Evolutionary conservation across 2,329 filamentous ascomycete species (phyloP).

Genomic region (Pyrenophora teres): DNA sequence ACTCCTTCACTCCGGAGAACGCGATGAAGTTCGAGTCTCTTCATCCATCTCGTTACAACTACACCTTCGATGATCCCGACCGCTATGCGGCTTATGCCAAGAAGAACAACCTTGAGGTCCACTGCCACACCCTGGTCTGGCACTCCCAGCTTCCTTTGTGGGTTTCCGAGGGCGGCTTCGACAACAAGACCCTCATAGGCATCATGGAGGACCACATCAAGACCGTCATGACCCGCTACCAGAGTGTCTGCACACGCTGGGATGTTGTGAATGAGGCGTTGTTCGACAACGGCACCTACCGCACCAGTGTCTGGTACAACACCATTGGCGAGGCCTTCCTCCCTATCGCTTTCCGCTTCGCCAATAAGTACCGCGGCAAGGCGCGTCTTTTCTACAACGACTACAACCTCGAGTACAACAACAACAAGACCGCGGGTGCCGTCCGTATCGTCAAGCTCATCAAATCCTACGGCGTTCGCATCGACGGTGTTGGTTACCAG

Average conservation of each 20-base stretch:
- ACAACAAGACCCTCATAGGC: slow-evolving; percentile 49
- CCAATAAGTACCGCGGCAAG: slow-evolving; percentile 46
- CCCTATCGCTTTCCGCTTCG: slow-evolving; percentile 52
- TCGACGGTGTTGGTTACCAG: slow-evolving; percentile 69
- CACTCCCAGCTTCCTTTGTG: slow-evolving; percentile 49
- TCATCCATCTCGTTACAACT: slow-evolving; percentile 45
- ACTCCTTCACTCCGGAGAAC: slow-evolving; percentile 33
- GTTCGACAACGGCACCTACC: slow-evolving; percentile 52
- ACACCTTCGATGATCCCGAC: slow-evolving; percentile 47
- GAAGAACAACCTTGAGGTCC: slow-evolving; percentile 41
- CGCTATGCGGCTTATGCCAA: slow-evolving; percentile 41
- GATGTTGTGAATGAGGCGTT: slow-evolving; percentile 47
- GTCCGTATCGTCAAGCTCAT: slow-evolving; percentile 47
- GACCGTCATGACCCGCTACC: slow-evolving; percentile 46
- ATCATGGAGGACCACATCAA: slow-evolving; percentile 52
- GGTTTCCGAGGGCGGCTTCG: slow-evolving; percentile 44
- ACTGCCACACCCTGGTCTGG: slow-evolving; percentile 52
- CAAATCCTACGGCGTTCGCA: slow-evolving; percentile 51
- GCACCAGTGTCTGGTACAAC: slow-evolving; percentile 49
- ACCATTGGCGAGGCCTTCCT: slow-evolving; percentile 53
- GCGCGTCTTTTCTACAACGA: slow-evolving; percentile 63
- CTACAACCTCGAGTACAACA: slow-evolving; percentile 66
- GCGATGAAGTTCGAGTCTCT: slow-evolving; percentile 45
- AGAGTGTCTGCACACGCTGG: slow-evolving; percentile 47
- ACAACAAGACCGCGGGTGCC: slow-evolving; percentile 49